Conservation (phyloP, 208 protist species). For the Crithidia sp. region DNA sequence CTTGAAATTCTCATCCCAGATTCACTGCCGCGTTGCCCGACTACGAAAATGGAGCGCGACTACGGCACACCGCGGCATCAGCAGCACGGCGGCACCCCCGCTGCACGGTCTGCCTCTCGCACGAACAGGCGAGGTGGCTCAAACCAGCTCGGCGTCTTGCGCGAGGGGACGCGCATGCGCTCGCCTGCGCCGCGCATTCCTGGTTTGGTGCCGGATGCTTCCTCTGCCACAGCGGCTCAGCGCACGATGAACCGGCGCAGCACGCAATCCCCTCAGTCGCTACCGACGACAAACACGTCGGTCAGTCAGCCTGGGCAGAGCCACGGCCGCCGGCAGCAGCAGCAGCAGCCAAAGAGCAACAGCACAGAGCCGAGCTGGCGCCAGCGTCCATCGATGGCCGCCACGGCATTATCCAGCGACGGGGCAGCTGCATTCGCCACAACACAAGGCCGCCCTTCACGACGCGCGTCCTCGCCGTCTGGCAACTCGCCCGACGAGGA, state of each 20-base stretch:
- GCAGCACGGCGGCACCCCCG: neutral
- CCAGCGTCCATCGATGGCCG: neutral
- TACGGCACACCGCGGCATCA: constrained; percentile 1
- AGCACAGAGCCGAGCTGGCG: neutral
- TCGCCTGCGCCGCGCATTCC: constrained; percentile 22
- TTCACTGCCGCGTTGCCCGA: no score
- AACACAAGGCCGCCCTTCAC: neutral
- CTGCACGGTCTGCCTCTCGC: neutral
- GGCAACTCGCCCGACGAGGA: constrained; percentile 70
- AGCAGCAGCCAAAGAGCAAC: neutral
- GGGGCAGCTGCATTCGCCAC: no score
- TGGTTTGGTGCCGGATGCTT: no score
- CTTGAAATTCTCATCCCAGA: no score
- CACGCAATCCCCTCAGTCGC: neutral
- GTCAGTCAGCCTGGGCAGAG: no score
- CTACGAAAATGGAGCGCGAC: neutral
- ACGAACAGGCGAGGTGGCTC: neutral
- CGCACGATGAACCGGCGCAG: neutral
- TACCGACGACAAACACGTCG: neutral
- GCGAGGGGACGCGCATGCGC: neutral
- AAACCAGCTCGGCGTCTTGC: neutral
- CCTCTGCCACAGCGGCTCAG: neutral
- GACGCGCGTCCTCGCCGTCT: constrained; percentile 8
- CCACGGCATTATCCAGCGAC: no score
- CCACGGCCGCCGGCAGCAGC: neutral